Evolutionary conservation across 2,329 filamentous ascomycete genomes (phyloP), one percentile per base, ranked within the genome.

Genomic region (Myriosclerotinia curreyana): DNA sequence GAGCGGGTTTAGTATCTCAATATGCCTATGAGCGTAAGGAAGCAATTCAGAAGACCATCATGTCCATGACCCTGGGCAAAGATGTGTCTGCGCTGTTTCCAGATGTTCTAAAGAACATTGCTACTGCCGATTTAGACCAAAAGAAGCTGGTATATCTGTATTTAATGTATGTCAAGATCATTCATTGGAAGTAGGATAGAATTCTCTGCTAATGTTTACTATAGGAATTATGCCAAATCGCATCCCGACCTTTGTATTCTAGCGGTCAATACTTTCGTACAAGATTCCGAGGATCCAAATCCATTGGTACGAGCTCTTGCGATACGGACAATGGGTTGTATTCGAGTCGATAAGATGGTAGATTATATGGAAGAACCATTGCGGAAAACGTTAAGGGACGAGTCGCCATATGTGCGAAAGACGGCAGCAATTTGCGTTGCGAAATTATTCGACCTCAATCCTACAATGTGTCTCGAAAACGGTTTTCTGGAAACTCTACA

Each of bases 81-180:
- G 95, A 99, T 79, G 95, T 99, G 66, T 99, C 95, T 62, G 91
- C 93, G 64, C 81, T 99, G 69, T 99, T 99, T 76, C 95, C 95
- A 2, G 95, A 99, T 75, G 95, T 99, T 42, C 82, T 99, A 69
- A 99, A 99, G 84, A 99, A 99, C 75, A 99, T 99, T 77, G 95
- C 95, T 65, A 99, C 95, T 1, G 82, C 79, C 53, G 95, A 99
- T 74, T 80, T 99, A 68, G 95, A 99, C 76, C 95, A 99, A 82
- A 99, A 99, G 86, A 99, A 99, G 82, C 89, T 99, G 70, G 95
- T 99, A 22, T 99, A 99, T 75, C 83, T 99, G 55, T 99, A 99
- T 76, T 82, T 99, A 66, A 99, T 99, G 95, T 96, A 78, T 48
- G 70, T 67, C 1, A 40, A 34, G 31, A 28, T 59, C 14, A 3